Evolutionary conservation across 257 asterid species (phyloP).

Genomic region (Osmanthus fragrans): DNA sequence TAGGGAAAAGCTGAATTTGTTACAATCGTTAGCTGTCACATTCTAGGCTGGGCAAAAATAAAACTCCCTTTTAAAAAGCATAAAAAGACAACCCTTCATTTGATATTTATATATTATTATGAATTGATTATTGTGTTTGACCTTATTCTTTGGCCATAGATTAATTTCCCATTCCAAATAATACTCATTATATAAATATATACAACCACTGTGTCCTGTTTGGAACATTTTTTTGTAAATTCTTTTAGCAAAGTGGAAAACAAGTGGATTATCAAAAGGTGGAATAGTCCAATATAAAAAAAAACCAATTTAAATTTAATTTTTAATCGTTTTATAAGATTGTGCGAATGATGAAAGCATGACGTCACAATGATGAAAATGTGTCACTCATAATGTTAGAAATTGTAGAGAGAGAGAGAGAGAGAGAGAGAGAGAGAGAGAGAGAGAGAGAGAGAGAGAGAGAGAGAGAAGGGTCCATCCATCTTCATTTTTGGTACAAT

Average conservation of each 20-base stretch:
- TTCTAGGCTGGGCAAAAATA: slow-evolving; percentile 15
- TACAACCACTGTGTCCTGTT: slow-evolving; percentile 10
- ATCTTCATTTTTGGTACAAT: slow-evolving; percentile 12
- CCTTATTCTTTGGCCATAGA: slow-evolving; percentile 35
- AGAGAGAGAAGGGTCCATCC: slow-evolving; percentile 14
- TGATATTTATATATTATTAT: slow-evolving; percentile 39
- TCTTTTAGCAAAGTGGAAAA: slow-evolving; percentile 32
- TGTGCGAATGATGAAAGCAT: slow-evolving; percentile 36
- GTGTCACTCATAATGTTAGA: too few species aligned
- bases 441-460: slow-evolving; percentile 15
- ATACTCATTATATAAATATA: not conserved
- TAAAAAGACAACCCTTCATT: slow-evolving; percentile 49
- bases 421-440: too few species aligned
- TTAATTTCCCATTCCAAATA: slow-evolving; percentile 2
- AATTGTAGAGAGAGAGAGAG: not conserved
- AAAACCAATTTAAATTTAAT: not conserved
- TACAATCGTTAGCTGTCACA: slow-evolving; percentile 14
- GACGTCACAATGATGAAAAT: slow-evolving; percentile 22
- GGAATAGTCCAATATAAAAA: not conserved
- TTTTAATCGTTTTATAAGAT: not conserved
- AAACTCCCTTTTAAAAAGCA: slow-evolving; percentile 51
- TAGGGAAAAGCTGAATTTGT: not conserved
- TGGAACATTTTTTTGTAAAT: not conserved
- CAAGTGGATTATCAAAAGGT: slow-evolving; percentile 33
- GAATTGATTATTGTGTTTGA: slow-evolving; percentile 65